Base-by-base conservation (phyloP, 257 asterid species). In the Ehretia macrophylla region DNA sequence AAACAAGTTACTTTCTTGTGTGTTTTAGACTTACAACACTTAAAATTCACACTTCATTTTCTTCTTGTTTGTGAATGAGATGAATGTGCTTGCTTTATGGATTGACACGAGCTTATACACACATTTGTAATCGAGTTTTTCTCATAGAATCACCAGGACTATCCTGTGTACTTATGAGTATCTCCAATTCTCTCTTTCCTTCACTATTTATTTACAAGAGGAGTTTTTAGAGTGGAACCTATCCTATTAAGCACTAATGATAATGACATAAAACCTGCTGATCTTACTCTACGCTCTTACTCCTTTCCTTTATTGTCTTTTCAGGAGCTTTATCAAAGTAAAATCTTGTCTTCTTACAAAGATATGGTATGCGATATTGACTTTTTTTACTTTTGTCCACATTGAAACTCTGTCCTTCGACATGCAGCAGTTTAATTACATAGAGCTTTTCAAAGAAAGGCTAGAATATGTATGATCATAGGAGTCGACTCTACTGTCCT, bases 301-400 rank as follows among this genome's bases (percentile, higher is more conserved):
- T 17, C 44, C 17, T 32, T 58, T 40, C 11, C 5, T 35, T 58
- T 18, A 54, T 53, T 56, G 56, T 32, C 58, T 58, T 48, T 57
- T 56, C 85, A 87, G 92, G 89, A 70, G 89, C 71, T 69, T 65
- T 68, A 66, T 64, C 68, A 66, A 69, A 71, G 72, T 38, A 72
- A 73, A 19, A 74, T 90, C 18, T 50, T 85, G 72, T 78, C 85
- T 64, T 72, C 87, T 48, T 90, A 87, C 79, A 81, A 63, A 74
- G 85, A 73, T 47, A 74, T 85, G 97, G 97, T 87, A 84, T 9
- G 67, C 65, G 49, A 50, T 10, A 50, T 54, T 58, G 23, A 48
- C 21, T 56, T 51, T 11, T 60, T 23, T 27, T 11, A 37, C 44
- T 64, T 54, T 60, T 32, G 17, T 64, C 42, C 22, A 13, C 55